Conservation (phyloP, 345 rosid species). For the Citrus cavaleriei region DNA sequence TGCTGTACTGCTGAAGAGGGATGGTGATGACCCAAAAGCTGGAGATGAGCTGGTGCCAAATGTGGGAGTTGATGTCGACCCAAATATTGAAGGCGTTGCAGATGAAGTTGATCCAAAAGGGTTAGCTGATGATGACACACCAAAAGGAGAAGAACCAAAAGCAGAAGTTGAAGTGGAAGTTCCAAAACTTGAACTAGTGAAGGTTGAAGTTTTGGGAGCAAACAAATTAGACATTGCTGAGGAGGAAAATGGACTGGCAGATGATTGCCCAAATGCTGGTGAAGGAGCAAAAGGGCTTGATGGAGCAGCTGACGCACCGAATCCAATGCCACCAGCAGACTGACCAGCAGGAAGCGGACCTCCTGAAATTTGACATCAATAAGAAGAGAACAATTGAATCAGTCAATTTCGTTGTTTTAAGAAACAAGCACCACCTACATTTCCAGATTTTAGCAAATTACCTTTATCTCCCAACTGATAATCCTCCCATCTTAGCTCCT, state of each 20-base stretch:
- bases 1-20: slow-evolving; percentile 43
- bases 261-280: slow-evolving; percentile 41
- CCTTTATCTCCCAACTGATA: slow-evolving; percentile 98
- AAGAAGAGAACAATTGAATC: not conserved
- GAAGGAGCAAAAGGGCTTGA: slow-evolving; percentile 50
- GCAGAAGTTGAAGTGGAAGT: slow-evolving; percentile 34
- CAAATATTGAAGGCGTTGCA: slow-evolving; percentile 39
- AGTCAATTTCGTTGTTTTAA: not conserved
- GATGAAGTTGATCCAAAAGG: slow-evolving; percentile 51
- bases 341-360: slow-evolving; percentile 66
- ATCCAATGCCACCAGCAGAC: slow-evolving; percentile 56
- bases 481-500: slow-evolving; percentile 97
- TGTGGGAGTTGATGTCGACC: slow-evolving; percentile 37
- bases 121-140: slow-evolving; percentile 35
- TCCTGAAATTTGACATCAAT: slow-evolving; percentile 44
- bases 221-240: slow-evolving; percentile 47
- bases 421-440: not conserved
- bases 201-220: slow-evolving; percentile 41
- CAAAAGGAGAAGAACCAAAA: slow-evolving; percentile 33
- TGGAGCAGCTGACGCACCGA: slow-evolving; percentile 42
- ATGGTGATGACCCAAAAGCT: slow-evolving; percentile 59
- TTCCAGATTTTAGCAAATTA: slow-evolving; percentile 16
- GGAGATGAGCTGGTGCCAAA: slow-evolving; percentile 46
- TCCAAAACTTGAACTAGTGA: slow-evolving; percentile 37
- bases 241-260: slow-evolving; percentile 52